A percentile compares a stretch with the other conserved stretches of the same genome.
Conservation (phyloP, 2,329 filamentous ascomycete species). For the Cladophialophora bantiana region DNA sequence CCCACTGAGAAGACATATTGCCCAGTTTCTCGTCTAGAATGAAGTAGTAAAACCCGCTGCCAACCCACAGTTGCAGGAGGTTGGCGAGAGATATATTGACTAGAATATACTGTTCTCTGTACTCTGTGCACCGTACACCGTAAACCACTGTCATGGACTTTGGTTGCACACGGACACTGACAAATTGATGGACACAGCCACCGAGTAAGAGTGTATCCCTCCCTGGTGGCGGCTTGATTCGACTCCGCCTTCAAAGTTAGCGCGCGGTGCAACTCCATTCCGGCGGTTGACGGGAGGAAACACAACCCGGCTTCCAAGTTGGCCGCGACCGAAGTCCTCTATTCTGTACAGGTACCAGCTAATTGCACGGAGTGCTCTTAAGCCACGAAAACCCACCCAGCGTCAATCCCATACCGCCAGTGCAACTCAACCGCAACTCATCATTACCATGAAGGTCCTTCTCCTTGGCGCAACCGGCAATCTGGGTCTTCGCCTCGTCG, state of each 20-base stretch:
- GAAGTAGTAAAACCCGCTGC: too few relatives aligned
- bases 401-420: neutral
- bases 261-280: neutral
- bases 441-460: conserved; percentile 49
- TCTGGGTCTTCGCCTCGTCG: conserved; percentile 47
- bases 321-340: neutral
- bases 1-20: conserved; percentile 5
- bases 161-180: too few relatives aligned
- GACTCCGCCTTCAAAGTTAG: neutral
- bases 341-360: too few relatives aligned
- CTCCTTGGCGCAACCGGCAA: conserved; percentile 52
- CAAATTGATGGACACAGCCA: too few relatives aligned
- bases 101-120: too few relatives aligned
- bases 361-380: neutral
- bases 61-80: too few relatives aligned
- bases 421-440: conserved; percentile 13
- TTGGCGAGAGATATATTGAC: too few relatives aligned
- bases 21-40: neutral
- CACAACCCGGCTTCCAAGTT: neutral
- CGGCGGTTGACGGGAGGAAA: too few relatives aligned
- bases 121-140: too few relatives aligned
- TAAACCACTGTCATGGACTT: too few relatives aligned
- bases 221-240: neutral
- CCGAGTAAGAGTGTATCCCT: too few relatives aligned
- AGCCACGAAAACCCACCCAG: neutral